Conservation (phyloP, 495 filamentous ascomycete genomes). For the Lineolata rhizophorae region DNA sequence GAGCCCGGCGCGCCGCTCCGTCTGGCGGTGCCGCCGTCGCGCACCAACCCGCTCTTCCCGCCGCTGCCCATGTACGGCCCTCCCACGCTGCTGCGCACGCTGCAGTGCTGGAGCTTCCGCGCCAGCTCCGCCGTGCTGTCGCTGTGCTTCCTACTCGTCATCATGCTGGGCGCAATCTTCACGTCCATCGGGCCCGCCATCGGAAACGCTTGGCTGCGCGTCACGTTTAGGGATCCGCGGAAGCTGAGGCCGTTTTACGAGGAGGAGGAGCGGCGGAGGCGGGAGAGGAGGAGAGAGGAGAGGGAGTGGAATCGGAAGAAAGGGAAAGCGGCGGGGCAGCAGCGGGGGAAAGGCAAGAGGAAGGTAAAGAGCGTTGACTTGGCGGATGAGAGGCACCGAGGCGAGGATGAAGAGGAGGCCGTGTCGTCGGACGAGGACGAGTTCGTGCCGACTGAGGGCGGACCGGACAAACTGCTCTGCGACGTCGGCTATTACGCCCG, state of each 20-base stretch:
- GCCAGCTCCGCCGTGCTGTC: constrained; percentile 50
- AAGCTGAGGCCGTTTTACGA: constrained; percentile 40
- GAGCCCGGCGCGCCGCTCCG: constrained; percentile 17
- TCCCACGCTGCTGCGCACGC: constrained; percentile 33
- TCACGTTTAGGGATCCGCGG: constrained; percentile 34
- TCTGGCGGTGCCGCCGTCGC: constrained; percentile 27
- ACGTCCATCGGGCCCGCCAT: constrained; percentile 32
- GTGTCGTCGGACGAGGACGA: constrained; percentile 22
- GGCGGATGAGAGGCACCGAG: constrained; percentile 21
- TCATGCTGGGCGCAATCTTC: constrained; percentile 50
- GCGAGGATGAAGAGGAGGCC: constrained; percentile 17
- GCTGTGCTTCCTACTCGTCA: constrained; percentile 47
- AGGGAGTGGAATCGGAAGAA: constrained; percentile 34
- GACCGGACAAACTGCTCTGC: constrained; percentile 52
- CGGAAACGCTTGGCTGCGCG: constrained; percentile 22
- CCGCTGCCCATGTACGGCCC: constrained; percentile 69
- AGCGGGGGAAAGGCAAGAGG: constrained; percentile 4
- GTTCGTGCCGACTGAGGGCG: constrained; percentile 54
- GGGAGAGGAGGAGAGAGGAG: constrained; percentile 29
- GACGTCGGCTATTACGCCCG: constrained; percentile 77
- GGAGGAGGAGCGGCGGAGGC: constrained; percentile 38
- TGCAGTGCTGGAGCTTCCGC: constrained; percentile 43
- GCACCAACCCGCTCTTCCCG: constrained; percentile 72
- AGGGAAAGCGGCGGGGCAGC: constrained; percentile 11
- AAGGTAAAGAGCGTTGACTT: constrained; percentile 4